These are phyloP conservation scores for Calonectria honghensis DNA, from an alignment of 2,329 filamentous ascomycete genomes.

Conservation along the genomic window DNA sequence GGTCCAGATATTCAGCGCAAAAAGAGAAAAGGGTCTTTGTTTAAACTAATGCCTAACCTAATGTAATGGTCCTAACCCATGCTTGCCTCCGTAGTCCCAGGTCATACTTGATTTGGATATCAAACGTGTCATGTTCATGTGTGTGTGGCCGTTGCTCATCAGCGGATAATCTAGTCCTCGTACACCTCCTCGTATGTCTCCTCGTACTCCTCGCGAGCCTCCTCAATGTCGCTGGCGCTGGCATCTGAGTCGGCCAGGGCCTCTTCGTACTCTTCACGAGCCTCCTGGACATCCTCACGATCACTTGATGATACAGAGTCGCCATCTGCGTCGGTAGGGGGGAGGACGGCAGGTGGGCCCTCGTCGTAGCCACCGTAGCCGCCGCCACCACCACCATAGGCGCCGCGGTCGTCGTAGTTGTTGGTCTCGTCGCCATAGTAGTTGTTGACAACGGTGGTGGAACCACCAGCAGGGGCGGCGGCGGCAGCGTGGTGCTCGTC, in stretches of 20 bases:
- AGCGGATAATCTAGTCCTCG: conserved; percentile 47
- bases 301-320: conserved; percentile 65
- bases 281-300: conserved; percentile 65
- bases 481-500: conserved; percentile 48
- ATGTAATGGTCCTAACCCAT: conserved; percentile 30
- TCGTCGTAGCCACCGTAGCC: conserved; percentile 49
- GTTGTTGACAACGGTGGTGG: conserved; percentile 22
- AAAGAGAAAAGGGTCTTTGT: conserved; percentile 1
- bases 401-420: neutral
- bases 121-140: conserved; percentile 46
- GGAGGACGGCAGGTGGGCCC: conserved; percentile 60
- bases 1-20: neutral
- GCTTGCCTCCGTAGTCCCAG: conserved; percentile 32
- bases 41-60: conserved; percentile 28
- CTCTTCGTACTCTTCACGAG: conserved; percentile 66
- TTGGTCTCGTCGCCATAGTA: conserved; percentile 34
- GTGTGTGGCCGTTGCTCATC: conserved; percentile 40
- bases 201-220: conserved; percentile 71
- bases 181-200: conserved; percentile 57
- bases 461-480: conserved; percentile 35
- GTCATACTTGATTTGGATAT: conserved; percentile 44
- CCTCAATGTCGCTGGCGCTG: conserved; percentile 72
- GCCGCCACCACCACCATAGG: conserved; percentile 41
- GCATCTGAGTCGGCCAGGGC: conserved; percentile 65
- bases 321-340: conserved; percentile 63